Evolutionary conservation across 2,329 filamentous ascomycete genomes (phyloP).

Genomic region (Pseudogymnoascus sp.): DNA sequence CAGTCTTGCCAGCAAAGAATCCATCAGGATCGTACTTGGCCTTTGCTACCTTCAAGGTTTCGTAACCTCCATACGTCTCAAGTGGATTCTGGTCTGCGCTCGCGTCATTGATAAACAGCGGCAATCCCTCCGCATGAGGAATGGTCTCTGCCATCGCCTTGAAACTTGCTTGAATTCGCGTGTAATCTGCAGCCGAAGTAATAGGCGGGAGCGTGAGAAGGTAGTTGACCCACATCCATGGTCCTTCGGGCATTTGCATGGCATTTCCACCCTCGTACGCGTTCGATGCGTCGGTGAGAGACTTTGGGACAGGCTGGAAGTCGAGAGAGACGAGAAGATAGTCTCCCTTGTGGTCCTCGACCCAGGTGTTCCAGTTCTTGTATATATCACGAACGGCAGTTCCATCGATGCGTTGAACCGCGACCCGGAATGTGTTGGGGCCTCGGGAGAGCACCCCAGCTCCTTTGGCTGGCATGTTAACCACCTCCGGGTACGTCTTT

Average conservation of each 20-base stretch:
- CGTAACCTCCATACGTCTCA: constrained; percentile 22
- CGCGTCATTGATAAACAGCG: constrained; percentile 28
- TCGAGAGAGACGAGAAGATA: constrained; percentile 24
- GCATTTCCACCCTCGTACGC: constrained; percentile 27
- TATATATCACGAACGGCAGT: background rate
- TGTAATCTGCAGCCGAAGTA: constrained; percentile 22
- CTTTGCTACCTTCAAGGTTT: constrained; percentile 28
- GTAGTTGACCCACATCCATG: constrained; percentile 30
- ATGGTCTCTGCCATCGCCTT: constrained; percentile 25
- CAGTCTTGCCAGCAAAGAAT: constrained; percentile 24
- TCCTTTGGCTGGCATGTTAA: constrained; percentile 29
- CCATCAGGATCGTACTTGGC: constrained; percentile 26
- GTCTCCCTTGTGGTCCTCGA: constrained; percentile 26
- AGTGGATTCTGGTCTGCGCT: background rate
- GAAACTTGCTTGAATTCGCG: constrained; percentile 27
- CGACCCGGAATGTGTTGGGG: constrained; percentile 30
- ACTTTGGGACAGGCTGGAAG: constrained; percentile 27
- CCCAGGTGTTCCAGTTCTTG: constrained; percentile 27
- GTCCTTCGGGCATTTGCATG: constrained; percentile 31
- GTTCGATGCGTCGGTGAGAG: constrained; percentile 29
- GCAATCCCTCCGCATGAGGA: constrained; percentile 24
- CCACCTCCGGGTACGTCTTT: constrained; percentile 29
- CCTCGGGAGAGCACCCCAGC: constrained; percentile 26
- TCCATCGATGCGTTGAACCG: constrained; percentile 26
- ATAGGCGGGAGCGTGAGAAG: constrained; percentile 23